Evolutionary conservation across 2,329 filamentous ascomycete species (phyloP), one percentile per base, ranked within the genome.

Genomic region (Westerdykella ornata): DNA sequence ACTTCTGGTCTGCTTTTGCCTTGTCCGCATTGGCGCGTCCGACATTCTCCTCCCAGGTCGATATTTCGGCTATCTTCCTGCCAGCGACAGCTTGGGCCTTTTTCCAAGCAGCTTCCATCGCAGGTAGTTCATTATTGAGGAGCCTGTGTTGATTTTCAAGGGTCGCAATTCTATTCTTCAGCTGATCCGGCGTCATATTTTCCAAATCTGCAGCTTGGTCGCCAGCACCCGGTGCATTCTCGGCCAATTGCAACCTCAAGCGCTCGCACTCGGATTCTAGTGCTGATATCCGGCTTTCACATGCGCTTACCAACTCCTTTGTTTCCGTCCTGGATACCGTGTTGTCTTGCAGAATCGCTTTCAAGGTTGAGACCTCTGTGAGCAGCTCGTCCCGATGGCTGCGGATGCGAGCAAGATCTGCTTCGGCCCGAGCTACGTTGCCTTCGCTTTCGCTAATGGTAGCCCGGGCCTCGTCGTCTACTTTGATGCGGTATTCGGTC

Each of bases 1-100:
- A 98, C 67, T 97, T 97, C 60, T 97, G 90, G 59, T 98, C 92
- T 1, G 90, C 90, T 67, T 96, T 97, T 50, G 84, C 82, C 71
- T 98, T 98, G 67, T 98, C 88, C 0, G 88, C 86, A 31, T 79
- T 80, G 15, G 94, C 70, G 17, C 85, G 73, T 14, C 79, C 71
- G 29, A 90, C 73, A 47, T 84, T 85, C 42, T 95, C 88, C 68
- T 97, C 89, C 59, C 88, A 71, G 3, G 76, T 73, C 5, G 75
- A 72, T 39, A 85, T 80, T 47, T 95, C 88, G 55, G 84, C 77
- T 26, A 94, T 81, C 67, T 95, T 97, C 70, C 88, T 90, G 38
- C 84, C 82, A 6, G 88, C 88, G 43, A 95, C 68, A 16, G 81
- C 81, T 60, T 89, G 87, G 39, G 89, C 85, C 65, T 89, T 90